Evolutionary conservation across 2,329 filamentous ascomycete genomes (phyloP).

Genomic region (Venturiaceae sp.): DNA sequence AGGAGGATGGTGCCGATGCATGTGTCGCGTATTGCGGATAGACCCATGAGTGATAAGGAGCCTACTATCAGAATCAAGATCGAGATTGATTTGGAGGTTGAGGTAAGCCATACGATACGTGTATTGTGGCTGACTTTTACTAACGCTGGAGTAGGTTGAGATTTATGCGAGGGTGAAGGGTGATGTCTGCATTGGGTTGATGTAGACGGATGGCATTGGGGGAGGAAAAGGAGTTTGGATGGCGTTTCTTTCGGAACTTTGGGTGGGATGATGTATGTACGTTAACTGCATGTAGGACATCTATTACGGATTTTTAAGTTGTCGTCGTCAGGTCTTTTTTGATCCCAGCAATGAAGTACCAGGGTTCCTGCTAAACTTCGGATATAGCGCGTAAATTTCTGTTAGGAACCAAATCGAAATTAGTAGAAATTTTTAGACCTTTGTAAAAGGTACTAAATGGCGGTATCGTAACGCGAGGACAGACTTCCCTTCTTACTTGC

Average conservation of each 20-base stretch:
- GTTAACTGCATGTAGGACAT: not conserved
- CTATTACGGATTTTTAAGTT: no score
- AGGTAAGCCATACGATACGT: slow-evolving; percentile 21
- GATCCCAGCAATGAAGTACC: no score
- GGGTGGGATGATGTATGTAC: not conserved
- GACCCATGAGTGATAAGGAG: slow-evolving; percentile 24
- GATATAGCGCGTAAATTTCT: no score
- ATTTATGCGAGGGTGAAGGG: slow-evolving; percentile 22
- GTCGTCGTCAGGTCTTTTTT: no score
- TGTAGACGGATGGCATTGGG: slow-evolving; percentile 12
- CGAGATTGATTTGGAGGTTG: slow-evolving; percentile 27
- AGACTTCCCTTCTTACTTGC: no score
- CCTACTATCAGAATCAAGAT: slow-evolving; percentile 32
- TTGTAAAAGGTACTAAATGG: no score
- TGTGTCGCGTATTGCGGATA: slow-evolving; percentile 28
- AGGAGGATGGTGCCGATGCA: slow-evolving; percentile 19
- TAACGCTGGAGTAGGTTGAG: slow-evolving; percentile 15
- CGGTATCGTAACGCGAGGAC: no score
- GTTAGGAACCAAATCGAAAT: no score
- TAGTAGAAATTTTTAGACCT: no score
- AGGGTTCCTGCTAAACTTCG: no score
- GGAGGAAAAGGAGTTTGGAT: not conserved
- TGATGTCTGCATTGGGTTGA: slow-evolving; percentile 20
- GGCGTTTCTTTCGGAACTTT: not conserved
- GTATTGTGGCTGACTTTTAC: slow-evolving; percentile 17